These are phyloP conservation scores for Neurospora sp. DNA, from an alignment of 495 filamentous ascomycete species.

Conservation along the genomic window DNA sequence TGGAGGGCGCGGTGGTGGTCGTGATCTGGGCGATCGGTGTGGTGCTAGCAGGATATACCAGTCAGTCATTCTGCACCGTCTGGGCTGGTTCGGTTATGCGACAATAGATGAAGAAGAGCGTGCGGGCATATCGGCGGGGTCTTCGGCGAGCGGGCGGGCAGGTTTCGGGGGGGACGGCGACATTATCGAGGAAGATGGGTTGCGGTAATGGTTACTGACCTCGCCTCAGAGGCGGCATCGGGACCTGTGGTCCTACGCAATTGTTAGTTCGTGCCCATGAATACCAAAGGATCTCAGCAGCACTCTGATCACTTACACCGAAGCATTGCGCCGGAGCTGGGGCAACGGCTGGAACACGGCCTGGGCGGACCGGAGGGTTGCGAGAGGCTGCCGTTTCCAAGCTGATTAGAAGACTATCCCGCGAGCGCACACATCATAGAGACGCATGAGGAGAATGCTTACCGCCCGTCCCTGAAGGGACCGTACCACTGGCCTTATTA, in stretches of 20 bases:
- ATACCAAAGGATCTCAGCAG: background rate
- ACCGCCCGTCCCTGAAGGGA: conserved; percentile 23
- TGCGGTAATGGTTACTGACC: background rate
- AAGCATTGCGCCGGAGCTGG: conserved; percentile 19
- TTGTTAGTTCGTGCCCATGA: background rate
- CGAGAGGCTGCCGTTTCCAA: conserved; percentile 9
- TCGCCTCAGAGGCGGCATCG: background rate
- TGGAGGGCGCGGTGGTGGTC: background rate
- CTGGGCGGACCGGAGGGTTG: conserved; percentile 12
- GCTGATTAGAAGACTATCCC: conserved; percentile 3
- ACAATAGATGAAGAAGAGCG: background rate
- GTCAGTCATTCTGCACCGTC: background rate
- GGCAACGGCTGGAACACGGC: conserved; percentile 10
- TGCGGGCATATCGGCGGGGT: background rate
- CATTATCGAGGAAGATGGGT: background rate
- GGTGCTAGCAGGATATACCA: background rate
- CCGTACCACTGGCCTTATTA: conserved; percentile 25
- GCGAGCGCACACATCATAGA: background rate
- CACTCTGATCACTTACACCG: conserved; percentile 13
- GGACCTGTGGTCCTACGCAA: background rate
- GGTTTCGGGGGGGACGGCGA: background rate
- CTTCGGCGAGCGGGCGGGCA: background rate
- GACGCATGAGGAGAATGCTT: background rate
- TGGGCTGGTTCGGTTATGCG: background rate
- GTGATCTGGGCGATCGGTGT: background rate